Base-by-base conservation (phyloP, 179 eudicot genomes). In the Pouteria campechiana region DNA sequence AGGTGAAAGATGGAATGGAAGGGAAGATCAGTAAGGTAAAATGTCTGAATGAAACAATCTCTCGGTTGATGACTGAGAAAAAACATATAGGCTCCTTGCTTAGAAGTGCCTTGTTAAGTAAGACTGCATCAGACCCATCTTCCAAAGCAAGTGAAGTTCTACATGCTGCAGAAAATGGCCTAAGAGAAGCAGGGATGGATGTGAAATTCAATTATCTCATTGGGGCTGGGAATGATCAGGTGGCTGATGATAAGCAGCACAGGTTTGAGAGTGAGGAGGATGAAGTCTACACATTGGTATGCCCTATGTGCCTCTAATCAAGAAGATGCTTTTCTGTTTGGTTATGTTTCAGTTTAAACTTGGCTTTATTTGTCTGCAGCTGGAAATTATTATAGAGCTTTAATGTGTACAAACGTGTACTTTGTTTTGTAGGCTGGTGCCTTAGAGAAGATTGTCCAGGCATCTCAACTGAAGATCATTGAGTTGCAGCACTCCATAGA, bases 401-500 rank as follows among this genome's bases (percentile, higher is more conserved):
- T n/a, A n/a, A n/a, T n/a, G n/a, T n/a, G n/a, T n/a, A n/a, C n/a
- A n/a, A n/a, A n/a, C n/a, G n/a, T n/a, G n/a, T n/a, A n/a, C n/a
- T n/a, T n/a, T n/a, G n/a, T n/a, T n/a, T n/a, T 65, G 68, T 58
- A 92, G 99, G 99, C 99, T 58, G 87, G 92, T 69, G 99, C 96
- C 52, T 64, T 92, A 67, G 99, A 92, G 62, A 76, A 74, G 55
- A 86, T 92, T 13, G 75, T 92, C n/a, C 86, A 82, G 72, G 85
- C 79, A 53, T 72, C 96, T 31, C 99, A 92, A 58, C 52, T 79
- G 58, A 83, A 87, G 65, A 92, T 87, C 17, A 79, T 87, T 42
- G 99, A 87, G 76, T 73, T 87, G 67, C 76, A 79, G 72, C 99
- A 92, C 69, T 48, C 80, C 6, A 78, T 87, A 51, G 94, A 82